A percentile compares a stretch with the other conserved stretches of the same genome.
phyloP scores from a whole-genome alignment of 176 grass and related monocot species.

The Triticum urartu region DNA sequence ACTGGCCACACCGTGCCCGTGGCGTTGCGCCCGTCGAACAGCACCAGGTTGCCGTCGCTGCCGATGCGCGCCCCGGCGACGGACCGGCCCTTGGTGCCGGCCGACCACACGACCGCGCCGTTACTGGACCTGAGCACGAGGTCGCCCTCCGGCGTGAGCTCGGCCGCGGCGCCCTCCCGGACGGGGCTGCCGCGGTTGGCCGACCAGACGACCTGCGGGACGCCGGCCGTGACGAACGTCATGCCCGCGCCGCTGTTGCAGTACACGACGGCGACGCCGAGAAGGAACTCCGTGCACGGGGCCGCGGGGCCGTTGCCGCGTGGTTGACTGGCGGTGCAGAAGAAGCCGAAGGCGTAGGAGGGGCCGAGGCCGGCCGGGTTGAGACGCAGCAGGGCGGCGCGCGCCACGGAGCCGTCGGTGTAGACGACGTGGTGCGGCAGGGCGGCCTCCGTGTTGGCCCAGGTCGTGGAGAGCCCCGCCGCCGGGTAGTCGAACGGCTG shows the following conservation, averaged over 20 bases:
- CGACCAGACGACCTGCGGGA: slow-evolving; percentile 49
- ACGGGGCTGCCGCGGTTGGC: slow-evolving; percentile 36
- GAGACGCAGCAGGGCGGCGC: slow-evolving; percentile 36
- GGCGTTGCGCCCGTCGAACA: slow-evolving; percentile 3
- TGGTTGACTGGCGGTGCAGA: slow-evolving; percentile 30
- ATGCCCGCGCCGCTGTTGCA: slow-evolving; percentile 44
- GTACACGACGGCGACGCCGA: slow-evolving; percentile 42
- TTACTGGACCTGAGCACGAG: slow-evolving; percentile 4
- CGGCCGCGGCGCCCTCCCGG: not conserved
- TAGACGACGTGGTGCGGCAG: slow-evolving; percentile 28
- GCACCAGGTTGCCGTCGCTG: slow-evolving; percentile 43
- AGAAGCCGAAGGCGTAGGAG: slow-evolving; percentile 51
- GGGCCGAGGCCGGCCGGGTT: slow-evolving; percentile 38
- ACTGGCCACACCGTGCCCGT: slow-evolving; percentile 51
- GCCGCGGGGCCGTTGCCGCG: not conserved
- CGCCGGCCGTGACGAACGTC: slow-evolving; percentile 17
- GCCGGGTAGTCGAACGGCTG: slow-evolving; percentile 42
- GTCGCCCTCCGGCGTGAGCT: slow-evolving; percentile 29
- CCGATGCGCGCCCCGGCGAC: slow-evolving; percentile 23
- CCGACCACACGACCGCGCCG: slow-evolving; percentile 16
- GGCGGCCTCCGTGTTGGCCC: slow-evolving; percentile 38
- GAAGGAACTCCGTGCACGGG: slow-evolving; percentile 35
- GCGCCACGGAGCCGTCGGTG: slow-evolving; percentile 44
- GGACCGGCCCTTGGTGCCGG: slow-evolving; percentile 14
- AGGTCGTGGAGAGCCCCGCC: not conserved